Percentiles rank a stretch among this genome's conserved stretches.
phyloP scores from a whole-genome alignment of 179 eudicot species.

The Beta macrorhiza region DNA sequence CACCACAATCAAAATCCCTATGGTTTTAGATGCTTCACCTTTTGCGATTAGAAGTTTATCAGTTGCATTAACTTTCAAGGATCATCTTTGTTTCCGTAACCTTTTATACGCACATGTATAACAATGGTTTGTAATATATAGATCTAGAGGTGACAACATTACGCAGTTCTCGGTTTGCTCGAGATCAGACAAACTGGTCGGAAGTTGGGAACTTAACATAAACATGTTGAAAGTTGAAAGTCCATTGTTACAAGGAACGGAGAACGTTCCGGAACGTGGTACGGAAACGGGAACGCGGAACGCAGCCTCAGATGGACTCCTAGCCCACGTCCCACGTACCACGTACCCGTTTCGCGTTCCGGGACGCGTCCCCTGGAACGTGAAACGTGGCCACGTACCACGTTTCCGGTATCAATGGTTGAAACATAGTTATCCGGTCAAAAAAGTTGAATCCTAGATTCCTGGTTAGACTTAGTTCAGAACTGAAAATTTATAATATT shows the following conservation, averaged over 20 bases:
- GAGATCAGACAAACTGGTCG: not conserved
- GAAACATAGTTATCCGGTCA: not conserved
- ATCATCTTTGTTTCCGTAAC: not conserved
- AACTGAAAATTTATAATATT: not conserved
- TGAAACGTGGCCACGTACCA: no score
- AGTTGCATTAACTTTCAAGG: not conserved
- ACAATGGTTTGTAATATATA: not conserved
- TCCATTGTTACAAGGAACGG: no score
- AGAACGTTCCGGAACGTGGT: no score
- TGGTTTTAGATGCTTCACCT: not conserved
- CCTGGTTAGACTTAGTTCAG: not conserved
- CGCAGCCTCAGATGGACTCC: no score
- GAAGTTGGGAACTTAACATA: not conserved
- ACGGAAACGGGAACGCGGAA: no score
- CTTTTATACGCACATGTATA: not conserved
- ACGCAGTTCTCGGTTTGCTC: not conserved
- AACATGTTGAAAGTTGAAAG: no score
- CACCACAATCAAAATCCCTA: not conserved
- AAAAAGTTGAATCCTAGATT: not conserved
- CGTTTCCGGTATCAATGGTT: no score
- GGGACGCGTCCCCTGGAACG: no score
- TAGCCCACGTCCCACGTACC: no score
- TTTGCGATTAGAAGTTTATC: not conserved
- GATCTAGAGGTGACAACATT: not conserved
- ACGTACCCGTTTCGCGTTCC: no score